Evolutionary conservation across 768 basidiomycete genomes (phyloP), one percentile per base, ranked within the genome.

Genomic region (Phallus indusiatus): DNA sequence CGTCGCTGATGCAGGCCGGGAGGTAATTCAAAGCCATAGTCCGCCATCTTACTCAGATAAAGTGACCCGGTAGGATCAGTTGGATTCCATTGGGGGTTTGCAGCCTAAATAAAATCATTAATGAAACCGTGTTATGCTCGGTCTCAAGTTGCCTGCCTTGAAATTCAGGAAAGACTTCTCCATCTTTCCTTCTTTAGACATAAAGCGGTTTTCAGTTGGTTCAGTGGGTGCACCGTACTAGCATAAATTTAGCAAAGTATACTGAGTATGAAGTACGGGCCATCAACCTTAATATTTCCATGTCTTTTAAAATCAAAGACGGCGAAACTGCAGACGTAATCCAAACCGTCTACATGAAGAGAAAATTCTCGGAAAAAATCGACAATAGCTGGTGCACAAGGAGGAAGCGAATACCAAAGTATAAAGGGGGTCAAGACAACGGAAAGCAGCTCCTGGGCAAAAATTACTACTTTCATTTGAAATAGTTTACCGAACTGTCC

Each of bases 301-400:
- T 96, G 93, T 57, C 93, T 75, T 73, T 93, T 86, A 70, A 99
- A 98, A 70, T 98, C 94, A 69, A 99, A 99, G 61, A 95, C 94
- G 2, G 96, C 96, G 71, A 98, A 99, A 58, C 90, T 94, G 68
- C 96, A 98, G 18, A 99, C 90, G 66, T 96, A 95, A 5, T 96
- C 96, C 1, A 96, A 80, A 0, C 94, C 92, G 61, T 97, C 94
- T 20, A 99, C 88, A 70, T 98, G 95, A 0, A 99, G 88, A 0
- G 93, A 88, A 68, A 97, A 99, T 71, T 98, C 95, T 34, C 95
- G 84, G 81, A 99, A 98, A 69, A 99, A 98, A 69, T 99, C 96
- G 61, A 99, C 81, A 64, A 98, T 88, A 0, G 86, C 86, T 9
- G 90, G 87, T 1, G 95, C 90, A 68, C 93, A 96, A 1, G 75